Conservation (phyloP, 495 filamentous ascomycete genomes). For the Mytilinidion resinicola region DNA sequence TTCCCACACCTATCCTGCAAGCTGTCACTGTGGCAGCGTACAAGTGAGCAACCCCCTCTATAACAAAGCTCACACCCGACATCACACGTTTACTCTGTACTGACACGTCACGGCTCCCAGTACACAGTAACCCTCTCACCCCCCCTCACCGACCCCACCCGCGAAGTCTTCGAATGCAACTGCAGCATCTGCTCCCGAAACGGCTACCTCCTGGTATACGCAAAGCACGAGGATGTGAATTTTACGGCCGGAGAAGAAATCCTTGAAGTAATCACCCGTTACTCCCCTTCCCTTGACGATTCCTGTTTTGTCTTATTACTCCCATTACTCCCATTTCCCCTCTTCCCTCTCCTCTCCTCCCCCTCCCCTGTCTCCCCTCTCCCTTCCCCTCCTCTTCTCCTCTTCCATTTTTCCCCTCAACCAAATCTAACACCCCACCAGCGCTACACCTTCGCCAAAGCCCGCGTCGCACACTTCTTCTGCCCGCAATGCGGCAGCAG, state of each 20-base stretch:
- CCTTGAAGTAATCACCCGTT: conserved; percentile 18
- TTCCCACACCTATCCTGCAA: conserved; percentile 22
- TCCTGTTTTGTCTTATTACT: not conserved
- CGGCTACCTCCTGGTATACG: conserved; percentile 41
- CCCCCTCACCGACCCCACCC: conserved; percentile 27
- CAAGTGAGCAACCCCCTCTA: not conserved
- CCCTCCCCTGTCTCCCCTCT: not conserved
- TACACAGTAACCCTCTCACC: conserved; percentile 31
- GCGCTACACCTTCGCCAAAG: conserved; percentile 37
- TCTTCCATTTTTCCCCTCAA: not conserved
- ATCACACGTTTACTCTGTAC: conserved; percentile 27
- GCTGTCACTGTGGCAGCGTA: conserved; percentile 35
- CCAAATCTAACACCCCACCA: not conserved
- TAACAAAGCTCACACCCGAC: conserved; percentile 21
- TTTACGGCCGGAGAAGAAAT: conserved; percentile 21
- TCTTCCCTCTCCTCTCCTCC: not conserved
- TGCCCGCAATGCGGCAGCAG: conserved; percentile 40
- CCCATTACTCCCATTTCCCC: not conserved
- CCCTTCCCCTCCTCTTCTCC: not conserved
- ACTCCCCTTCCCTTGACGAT: not conserved
- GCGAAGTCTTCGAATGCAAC: conserved; percentile 35
- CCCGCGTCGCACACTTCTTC: conserved; percentile 39
- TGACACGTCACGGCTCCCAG: conserved; percentile 5
- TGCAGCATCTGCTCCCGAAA: conserved; percentile 42
- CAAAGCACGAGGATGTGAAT: conserved; percentile 26